Conservation (phyloP, 805 yeast genomes). For the Suhomyces xylopsoci region DNA sequence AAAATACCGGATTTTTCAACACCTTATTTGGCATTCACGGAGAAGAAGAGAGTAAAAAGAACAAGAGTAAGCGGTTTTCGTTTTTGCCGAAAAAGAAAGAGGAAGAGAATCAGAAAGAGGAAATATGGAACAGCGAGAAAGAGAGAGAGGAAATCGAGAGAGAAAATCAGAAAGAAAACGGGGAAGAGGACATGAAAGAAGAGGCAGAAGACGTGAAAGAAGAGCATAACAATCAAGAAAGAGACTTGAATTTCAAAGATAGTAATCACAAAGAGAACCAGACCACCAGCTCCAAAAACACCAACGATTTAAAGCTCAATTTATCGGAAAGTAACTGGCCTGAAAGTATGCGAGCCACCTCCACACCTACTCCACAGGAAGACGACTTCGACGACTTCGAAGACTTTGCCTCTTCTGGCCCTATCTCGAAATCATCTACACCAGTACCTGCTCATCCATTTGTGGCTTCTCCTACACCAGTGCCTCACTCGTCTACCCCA, state of each 20-base stretch:
- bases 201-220: neutral
- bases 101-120: neutral
- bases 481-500: neutral
- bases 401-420: conserved; percentile 18
- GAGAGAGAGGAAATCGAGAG: neutral
- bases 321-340: neutral
- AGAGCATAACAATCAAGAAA: neutral
- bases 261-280: neutral
- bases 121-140: neutral
- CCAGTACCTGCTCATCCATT: neutral
- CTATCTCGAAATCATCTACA: neutral
- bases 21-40: conserved; percentile 25
- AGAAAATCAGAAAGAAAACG: neutral
- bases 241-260: neutral
- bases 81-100: conserved; percentile 14
- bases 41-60: neutral
- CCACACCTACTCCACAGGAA: neutral
- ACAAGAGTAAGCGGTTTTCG: conserved; percentile 15
- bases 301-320: neutral
- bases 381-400: conserved; percentile 19
- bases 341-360: neutral
- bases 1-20: conserved; percentile 28
- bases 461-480: neutral
- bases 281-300: neutral
- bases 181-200: neutral